Evolutionary conservation across 2,329 filamentous ascomycete genomes (phyloP).

Genomic region (Fusarium foetens): DNA sequence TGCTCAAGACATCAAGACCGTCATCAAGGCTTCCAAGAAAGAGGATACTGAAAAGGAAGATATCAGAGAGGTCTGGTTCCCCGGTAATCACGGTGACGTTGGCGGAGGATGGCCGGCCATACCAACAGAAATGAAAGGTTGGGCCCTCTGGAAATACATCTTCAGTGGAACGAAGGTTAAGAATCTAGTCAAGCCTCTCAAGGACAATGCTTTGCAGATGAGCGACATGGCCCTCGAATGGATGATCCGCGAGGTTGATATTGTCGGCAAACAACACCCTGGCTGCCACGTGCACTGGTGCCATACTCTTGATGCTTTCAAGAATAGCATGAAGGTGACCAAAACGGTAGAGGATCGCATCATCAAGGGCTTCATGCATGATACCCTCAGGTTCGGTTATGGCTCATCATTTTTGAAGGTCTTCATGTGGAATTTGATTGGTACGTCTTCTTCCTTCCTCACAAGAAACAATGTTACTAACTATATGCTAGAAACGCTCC

Average conservation of each 20-base stretch:
- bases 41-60: constrained; percentile 45
- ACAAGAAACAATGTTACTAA: neutral
- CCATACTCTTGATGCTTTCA: constrained; percentile 46
- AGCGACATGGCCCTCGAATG: constrained; percentile 62
- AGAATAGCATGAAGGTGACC: constrained; percentile 43
- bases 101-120: constrained; percentile 61
- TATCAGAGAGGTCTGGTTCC: constrained; percentile 64
- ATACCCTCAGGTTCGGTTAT: constrained; percentile 49
- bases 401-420: constrained; percentile 52
- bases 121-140: constrained; percentile 40
- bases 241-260: constrained; percentile 62
- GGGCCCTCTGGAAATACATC: constrained; percentile 49
- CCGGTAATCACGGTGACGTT: constrained; percentile 63
- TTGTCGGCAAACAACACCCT: constrained; percentile 47
- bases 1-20: constrained; percentile 50
- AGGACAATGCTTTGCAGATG: constrained; percentile 52
- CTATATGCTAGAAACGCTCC: neutral
- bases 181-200: constrained; percentile 38
- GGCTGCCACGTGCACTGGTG: constrained; percentile 49
- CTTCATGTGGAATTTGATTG: constrained; percentile 56
- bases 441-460: constrained; percentile 32
- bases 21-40: constrained; percentile 11
- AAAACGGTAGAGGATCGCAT: constrained; percentile 18
- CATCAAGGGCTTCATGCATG: constrained; percentile 48
- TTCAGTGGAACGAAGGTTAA: constrained; percentile 48